Evolutionary conservation across 805 yeast species (phyloP).

Genomic region (Lachancea lanzarotensis): DNA sequence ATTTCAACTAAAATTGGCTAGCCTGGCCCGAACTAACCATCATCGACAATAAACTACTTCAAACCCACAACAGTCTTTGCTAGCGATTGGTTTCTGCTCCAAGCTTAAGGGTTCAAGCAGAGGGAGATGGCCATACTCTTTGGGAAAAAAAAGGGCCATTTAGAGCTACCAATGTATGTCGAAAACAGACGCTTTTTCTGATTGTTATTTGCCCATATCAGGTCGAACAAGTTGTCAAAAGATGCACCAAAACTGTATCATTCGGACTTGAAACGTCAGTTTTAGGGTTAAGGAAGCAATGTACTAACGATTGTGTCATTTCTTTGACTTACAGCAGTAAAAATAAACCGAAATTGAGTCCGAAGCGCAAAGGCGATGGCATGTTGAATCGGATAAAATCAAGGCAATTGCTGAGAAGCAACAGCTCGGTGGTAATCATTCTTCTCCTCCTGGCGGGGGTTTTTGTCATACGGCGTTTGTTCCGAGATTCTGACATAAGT

Average conservation of each 20-base stretch:
- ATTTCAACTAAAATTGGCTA: not conserved
- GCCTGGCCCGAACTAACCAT: not conserved
- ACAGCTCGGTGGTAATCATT: not conserved
- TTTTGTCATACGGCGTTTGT: not conserved
- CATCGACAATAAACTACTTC: not conserved
- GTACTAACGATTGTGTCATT: too few species aligned
- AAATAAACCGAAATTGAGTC: slow-evolving; percentile 1
- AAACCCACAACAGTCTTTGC: not conserved
- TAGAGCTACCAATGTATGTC: slow-evolving; percentile 12
- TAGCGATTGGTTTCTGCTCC: not conserved
- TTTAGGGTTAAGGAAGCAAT: not conserved
- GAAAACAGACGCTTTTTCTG: not conserved
- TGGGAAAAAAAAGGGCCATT: slow-evolving; percentile 8
- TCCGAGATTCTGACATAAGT: not conserved
- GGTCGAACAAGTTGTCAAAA: not conserved
- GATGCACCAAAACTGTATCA: too few species aligned
- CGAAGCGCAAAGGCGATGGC: not conserved
- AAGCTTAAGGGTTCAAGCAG: not conserved
- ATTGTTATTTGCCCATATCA: not conserved
- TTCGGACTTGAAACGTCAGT: not conserved
- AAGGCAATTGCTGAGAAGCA: not conserved
- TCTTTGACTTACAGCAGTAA: slow-evolving; percentile 1
- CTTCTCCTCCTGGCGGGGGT: not conserved
- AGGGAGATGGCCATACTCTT: slow-evolving; percentile 6
- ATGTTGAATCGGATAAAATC: not conserved